Evolutionary conservation across 345 rosid species (phyloP).

Genomic region (Turnera subulata): DNA sequence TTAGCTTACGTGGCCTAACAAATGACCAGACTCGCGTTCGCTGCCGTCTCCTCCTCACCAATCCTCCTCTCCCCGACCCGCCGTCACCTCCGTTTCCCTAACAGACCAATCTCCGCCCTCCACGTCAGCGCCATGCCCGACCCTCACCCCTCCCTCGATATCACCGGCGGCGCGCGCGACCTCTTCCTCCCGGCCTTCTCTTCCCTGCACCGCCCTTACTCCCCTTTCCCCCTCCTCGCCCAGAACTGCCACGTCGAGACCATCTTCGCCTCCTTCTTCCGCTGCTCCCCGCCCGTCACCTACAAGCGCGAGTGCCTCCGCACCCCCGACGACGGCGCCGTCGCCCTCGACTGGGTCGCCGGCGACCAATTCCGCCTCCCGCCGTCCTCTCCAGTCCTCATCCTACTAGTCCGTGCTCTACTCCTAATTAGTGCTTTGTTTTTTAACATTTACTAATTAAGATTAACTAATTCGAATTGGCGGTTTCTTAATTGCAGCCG

Average conservation of each 20-base stretch:
- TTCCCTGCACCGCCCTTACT: slow-evolving; percentile 44
- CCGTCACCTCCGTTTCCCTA: slow-evolving; percentile 7
- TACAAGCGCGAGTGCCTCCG: slow-evolving; percentile 54
- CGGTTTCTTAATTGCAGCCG: slow-evolving; percentile 62
- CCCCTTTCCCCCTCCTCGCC: slow-evolving; percentile 48
- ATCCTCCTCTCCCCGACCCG: neutral
- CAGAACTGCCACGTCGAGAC: slow-evolving; percentile 62
- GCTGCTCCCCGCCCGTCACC: slow-evolving; percentile 36
- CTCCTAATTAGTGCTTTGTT: neutral
- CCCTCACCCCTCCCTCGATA: slow-evolving; percentile 61
- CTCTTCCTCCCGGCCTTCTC: slow-evolving; percentile 52
- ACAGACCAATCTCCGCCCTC: slow-evolving; percentile 29
- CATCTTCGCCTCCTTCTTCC: slow-evolving; percentile 53
- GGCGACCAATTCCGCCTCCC: slow-evolving; percentile 45
- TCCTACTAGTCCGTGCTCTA: slow-evolving; percentile 50
- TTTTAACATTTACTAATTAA: neutral
- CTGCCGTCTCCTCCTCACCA: neutral
- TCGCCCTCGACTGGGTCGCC: slow-evolving; percentile 65
- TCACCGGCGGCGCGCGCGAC: slow-evolving; percentile 62
- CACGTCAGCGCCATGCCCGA: slow-evolving; percentile 31
- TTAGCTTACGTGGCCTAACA: neutral
- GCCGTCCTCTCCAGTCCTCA: slow-evolving; percentile 62
- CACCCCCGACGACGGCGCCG: slow-evolving; percentile 44
- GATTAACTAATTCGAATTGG: neutral
- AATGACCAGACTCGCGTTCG: slow-evolving; percentile 12